Evolutionary conservation across 768 basidiomycete genomes (phyloP).

Genomic region (Mycena floridula): DNA sequence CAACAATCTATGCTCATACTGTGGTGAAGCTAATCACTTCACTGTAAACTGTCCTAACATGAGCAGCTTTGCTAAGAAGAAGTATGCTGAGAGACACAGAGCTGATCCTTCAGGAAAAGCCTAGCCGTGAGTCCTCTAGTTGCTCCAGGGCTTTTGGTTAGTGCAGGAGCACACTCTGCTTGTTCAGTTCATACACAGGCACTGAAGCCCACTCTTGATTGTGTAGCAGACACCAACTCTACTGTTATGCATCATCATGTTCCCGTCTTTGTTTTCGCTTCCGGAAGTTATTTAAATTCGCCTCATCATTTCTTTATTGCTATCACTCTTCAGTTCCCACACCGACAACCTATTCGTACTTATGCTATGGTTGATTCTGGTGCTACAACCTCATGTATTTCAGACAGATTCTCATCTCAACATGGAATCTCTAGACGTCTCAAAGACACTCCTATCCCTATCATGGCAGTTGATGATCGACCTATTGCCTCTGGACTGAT

Average conservation of each 20-base stretch:
- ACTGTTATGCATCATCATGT: slow-evolving; percentile 7
- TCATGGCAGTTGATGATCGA: too few species aligned
- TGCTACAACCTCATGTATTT: slow-evolving; percentile 29
- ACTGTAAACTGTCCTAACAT: slow-evolving; percentile 20
- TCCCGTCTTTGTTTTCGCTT: slow-evolving; percentile 16
- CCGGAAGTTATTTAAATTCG: slow-evolving; percentile 7
- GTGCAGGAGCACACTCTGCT: slow-evolving; percentile 16
- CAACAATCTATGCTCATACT: slow-evolving; percentile 28
- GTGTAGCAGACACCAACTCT: slow-evolving; percentile 11
- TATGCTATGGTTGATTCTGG: slow-evolving; percentile 32
- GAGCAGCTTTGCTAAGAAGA: slow-evolving; percentile 1
- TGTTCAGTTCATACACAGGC: slow-evolving; percentile 3
- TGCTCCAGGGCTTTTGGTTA: slow-evolving; percentile 21
- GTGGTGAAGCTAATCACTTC: slow-evolving; percentile 23
- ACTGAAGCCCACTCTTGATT: slow-evolving; percentile 11
- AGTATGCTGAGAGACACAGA: background rate
- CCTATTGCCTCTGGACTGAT: slow-evolving; percentile 34
- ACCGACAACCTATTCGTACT: slow-evolving; percentile 22
- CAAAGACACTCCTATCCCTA: too few species aligned
- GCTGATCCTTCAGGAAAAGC: slow-evolving; percentile 22
- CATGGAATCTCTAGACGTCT: too few species aligned
- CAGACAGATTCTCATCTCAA: slow-evolving; percentile 9
- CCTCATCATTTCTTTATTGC: slow-evolving; percentile 23
- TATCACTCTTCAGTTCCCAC: slow-evolving; percentile 23
- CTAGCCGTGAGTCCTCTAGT: slow-evolving; percentile 17